These are phyloP conservation scores for Xylona heveae DNA, from an alignment of 495 filamentous ascomycete species.

Conservation along the genomic window DNA sequence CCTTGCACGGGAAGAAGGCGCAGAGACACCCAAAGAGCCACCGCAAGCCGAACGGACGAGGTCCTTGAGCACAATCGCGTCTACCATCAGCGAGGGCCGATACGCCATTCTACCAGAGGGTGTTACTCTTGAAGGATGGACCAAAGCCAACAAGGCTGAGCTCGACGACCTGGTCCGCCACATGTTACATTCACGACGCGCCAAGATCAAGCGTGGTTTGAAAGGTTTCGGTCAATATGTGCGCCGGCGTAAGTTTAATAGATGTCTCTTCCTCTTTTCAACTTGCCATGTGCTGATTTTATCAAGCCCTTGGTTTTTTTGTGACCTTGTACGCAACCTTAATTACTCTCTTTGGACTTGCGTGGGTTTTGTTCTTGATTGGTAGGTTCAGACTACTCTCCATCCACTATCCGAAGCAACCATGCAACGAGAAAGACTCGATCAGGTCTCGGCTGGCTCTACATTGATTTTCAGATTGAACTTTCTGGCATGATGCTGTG, in stretches of 20 bases:
- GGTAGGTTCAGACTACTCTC: too few species aligned
- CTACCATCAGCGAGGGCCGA: constrained; percentile 19
- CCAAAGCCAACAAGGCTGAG: constrained; percentile 40
- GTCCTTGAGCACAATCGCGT: constrained; percentile 20
- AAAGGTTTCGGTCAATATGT: constrained; percentile 57
- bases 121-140: constrained; percentile 45
- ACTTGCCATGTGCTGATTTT: constrained; percentile 1
- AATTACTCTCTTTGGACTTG: constrained; percentile 60
- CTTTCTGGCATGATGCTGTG: too few species aligned
- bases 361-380: constrained; percentile 71
- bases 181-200: constrained; percentile 56
- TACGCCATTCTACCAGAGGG: constrained; percentile 45
- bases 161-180: constrained; percentile 67
- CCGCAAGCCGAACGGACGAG: constrained; percentile 8
- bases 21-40: constrained; percentile 8
- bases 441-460: too few species aligned
- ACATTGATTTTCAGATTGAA: too few species aligned
- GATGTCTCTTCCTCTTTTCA: constrained; percentile 5
- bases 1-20: constrained; percentile 5
- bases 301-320: constrained; percentile 41
- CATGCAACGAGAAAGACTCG: too few species aligned
- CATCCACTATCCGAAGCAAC: too few species aligned
- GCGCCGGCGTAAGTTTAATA: constrained; percentile 28
- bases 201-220: constrained; percentile 53
- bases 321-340: constrained; percentile 62